Percentiles rank a stretch among this genome's conserved stretches.
Conservation (phyloP, 257 asterid genomes). For the Scutellaria barbata region DNA sequence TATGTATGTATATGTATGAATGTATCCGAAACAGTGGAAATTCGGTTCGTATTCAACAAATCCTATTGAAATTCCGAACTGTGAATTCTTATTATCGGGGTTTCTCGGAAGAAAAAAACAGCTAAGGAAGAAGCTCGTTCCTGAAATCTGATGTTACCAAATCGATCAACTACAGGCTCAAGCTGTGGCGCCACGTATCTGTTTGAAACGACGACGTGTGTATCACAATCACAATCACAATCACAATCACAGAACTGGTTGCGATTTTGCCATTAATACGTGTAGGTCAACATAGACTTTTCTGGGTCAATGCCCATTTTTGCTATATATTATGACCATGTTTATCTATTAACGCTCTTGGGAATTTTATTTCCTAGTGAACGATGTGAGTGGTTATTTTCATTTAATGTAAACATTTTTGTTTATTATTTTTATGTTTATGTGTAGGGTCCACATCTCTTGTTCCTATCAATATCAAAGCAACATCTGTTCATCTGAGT, state of each 20-base stretch:
- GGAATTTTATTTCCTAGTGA: too few species aligned
- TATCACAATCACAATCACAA: neutral
- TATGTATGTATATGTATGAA: neutral
- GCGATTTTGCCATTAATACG: neutral
- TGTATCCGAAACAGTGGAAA: constrained; percentile 5
- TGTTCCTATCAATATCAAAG: too few species aligned
- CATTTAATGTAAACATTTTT: too few species aligned
- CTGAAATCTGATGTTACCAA: constrained; percentile 29
- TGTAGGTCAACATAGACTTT: neutral
- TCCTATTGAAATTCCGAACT: constrained; percentile 26
- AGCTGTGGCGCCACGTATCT: constrained; percentile 39
- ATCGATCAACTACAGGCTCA: constrained; percentile 39
- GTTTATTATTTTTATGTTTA: too few species aligned
- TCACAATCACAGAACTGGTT: too few species aligned
- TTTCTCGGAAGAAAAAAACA: constrained; percentile 34
- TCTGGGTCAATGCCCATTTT: too few species aligned
- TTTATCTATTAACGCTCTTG: too few species aligned
- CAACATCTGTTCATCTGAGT: too few species aligned
- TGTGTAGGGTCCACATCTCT: too few species aligned
- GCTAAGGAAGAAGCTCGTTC: constrained; percentile 30
- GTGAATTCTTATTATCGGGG: constrained; percentile 18
- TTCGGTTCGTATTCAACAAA: constrained; percentile 26
- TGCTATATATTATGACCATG: too few species aligned
- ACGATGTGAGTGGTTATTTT: too few species aligned
- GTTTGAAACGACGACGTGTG: constrained; percentile 37